Evolutionary conservation across 2,329 filamentous ascomycete species (phyloP), one percentile per base, ranked within the genome.

Genomic region (Lizonia empirigonia): DNA sequence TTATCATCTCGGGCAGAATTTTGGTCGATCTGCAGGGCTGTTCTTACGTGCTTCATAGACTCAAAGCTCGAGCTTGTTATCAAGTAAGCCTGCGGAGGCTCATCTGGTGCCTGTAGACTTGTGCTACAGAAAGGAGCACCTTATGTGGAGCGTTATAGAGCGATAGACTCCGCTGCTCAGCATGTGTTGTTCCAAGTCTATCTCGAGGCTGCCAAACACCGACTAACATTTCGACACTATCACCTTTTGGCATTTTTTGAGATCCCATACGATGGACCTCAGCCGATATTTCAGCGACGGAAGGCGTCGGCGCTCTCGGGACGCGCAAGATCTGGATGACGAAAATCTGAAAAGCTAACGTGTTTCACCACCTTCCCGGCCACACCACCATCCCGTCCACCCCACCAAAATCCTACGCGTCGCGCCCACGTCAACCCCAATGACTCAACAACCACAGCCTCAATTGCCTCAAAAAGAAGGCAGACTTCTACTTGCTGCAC

Each of bases 271-370:
- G 8, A 64, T 64, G 62, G 58, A 63, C 34, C 51, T 64, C 16
- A 46, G 49, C 15, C 52, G 55, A 9, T 64, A 62, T 29, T 60
- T 63, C 44, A 59, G 56, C 41, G 40, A 53, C 10, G 44, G 49
- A n/a, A 50, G 45, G 39, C 35, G 35, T 19, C 40, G 40, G 22
- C 27, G 18, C 8, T 45, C 48, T 32, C 40, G 30, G 8, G 30
- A 50, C 10, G 13, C 22, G n/a, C 35, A 24, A 15, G 30, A 19
- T 13, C 10, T 12, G 3, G 35, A 50, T 16, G 30, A 34, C n/a
- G 42, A 44, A 15, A 48, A 32, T 5, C 44, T 29, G 10, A 44
- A 53, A n/a, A 53, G 39, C n/a, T 56, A n/a, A n/a, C n/a, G n/a
- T n/a, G n/a, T n/a, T n/a, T n/a, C n/a, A n/a, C n/a, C n/a, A n/a